Base-by-base conservation (phyloP, 352 stramenopile genomes). In the Phytopythium helicoides region DNA sequence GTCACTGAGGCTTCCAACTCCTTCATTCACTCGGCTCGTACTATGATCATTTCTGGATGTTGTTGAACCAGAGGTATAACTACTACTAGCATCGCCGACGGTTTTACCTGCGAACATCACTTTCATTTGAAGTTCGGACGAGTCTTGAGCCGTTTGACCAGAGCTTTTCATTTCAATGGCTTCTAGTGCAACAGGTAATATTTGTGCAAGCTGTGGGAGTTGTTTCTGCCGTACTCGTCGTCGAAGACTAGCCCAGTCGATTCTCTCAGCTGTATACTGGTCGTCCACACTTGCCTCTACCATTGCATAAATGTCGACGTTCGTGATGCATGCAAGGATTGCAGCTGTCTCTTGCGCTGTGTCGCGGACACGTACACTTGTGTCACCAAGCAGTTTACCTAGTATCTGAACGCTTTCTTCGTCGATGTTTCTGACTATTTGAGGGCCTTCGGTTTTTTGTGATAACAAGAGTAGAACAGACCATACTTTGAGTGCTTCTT, bases 401-500 rank as follows among this genome's bases (percentile, higher is more conserved):
- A 92, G 56, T 1, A 52, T 54, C 22, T 81, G 58, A 3, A 91
- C 16, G 1, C 60, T 35, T 33, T 52, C 47, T 47, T 60, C 44
- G 25, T 60, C 46, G 8, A 66, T 12, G 2, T 67, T 31, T 35
- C 42, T 55, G 12, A 41, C 42, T 2, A 31, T 44, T 0, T 33
- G 28, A 33, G 28, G 9, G 48, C n/a, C n/a, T n/a, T n/a, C n/a
- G n/a, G n/a, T n/a, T n/a, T 63, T 8, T 0, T 73, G 46, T 0
- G 50, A 44, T 1, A 68, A 60, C 2, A 90, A 47, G 22, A 88
- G 38, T 6, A 81, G 47, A 2, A 84, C 55, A 11, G 84, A 73
- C 77, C 77, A 90, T 15, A 86, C 57, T 51, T 71, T 74, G 0
- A 81, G 37, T 10, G 66, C 76, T 64, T 88, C 73, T 52, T 87